Evolutionary conservation across 2,329 filamentous ascomycete genomes (phyloP).

Genomic region (Diaporthe eres): DNA sequence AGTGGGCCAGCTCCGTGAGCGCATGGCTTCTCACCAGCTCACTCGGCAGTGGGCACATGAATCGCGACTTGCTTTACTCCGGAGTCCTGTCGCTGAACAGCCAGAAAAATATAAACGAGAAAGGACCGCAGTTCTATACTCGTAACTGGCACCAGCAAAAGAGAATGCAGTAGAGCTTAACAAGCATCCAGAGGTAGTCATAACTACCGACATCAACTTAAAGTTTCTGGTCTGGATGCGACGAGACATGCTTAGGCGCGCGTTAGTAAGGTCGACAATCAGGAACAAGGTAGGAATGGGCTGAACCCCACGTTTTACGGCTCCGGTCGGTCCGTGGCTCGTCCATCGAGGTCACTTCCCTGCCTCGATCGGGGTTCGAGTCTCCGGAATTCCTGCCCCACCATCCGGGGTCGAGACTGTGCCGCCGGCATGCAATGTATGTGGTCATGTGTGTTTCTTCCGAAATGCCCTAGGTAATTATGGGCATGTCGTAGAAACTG

Average conservation of each 20-base stretch:
- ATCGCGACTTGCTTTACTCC: background rate
- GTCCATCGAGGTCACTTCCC: background rate
- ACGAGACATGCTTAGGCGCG: background rate
- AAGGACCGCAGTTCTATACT: background rate
- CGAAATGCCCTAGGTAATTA: background rate
- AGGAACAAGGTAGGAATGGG: background rate
- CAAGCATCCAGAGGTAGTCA: background rate
- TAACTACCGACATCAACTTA: constrained; percentile 1
- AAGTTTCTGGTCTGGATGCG: background rate
- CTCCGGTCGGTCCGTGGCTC: constrained; percentile 19
- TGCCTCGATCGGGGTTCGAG: background rate
- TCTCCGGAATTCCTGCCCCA: background rate
- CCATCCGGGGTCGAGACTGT: background rate
- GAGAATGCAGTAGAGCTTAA: background rate
- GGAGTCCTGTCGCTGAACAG: too few species aligned
- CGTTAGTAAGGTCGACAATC: constrained; percentile 3
- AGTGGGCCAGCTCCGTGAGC: constrained; percentile 6
- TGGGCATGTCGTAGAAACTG: background rate
- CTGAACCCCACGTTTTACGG: constrained; percentile 5
- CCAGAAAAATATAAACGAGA: background rate
- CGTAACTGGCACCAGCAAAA: background rate
- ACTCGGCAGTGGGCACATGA: background rate
- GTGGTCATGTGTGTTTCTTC: background rate
- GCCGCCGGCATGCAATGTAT: background rate
- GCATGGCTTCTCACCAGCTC: background rate